Conservation (phyloP, 495 filamentous ascomycete genomes). For the Tuber aestivum region DNA sequence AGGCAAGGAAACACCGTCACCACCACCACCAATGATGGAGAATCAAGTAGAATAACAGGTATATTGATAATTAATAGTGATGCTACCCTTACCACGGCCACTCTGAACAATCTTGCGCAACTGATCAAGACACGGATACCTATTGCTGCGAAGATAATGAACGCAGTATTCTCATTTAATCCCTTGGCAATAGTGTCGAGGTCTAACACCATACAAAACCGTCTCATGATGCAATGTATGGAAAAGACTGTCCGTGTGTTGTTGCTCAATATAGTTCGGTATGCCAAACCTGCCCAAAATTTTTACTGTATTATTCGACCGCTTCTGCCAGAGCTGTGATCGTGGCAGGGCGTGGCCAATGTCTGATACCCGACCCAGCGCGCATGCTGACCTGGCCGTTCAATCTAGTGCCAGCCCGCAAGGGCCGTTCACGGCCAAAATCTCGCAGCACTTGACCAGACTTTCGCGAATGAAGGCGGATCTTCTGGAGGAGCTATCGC, state of each 20-base stretch:
- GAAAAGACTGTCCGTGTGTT: slow-evolving; percentile 82
- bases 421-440: slow-evolving; percentile 51
- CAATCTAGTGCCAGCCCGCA: slow-evolving; percentile 37
- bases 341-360: background rate
- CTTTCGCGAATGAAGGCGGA: slow-evolving; percentile 67
- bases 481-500: slow-evolving; percentile 65
- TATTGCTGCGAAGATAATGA: slow-evolving; percentile 77
- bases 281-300: slow-evolving; percentile 6
- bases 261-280: slow-evolving; percentile 60
- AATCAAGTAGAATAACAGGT: slow-evolving; percentile 15
- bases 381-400: background rate
- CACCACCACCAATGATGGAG: background rate
- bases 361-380: slow-evolving; percentile 14
- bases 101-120: slow-evolving; percentile 75
- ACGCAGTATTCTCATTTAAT: slow-evolving; percentile 82
- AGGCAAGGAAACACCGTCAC: slow-evolving; percentile 52
- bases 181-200: slow-evolving; percentile 70
- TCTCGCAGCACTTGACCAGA: slow-evolving; percentile 76
- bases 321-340: background rate
- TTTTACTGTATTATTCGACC: background rate
- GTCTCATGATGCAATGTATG: slow-evolving; percentile 82
- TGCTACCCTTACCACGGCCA: slow-evolving; percentile 82
- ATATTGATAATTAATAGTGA: slow-evolving; percentile 54
- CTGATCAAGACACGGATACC: slow-evolving; percentile 73
- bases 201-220: slow-evolving; percentile 69